Evolutionary conservation across 1,284 basidiomycete species (phyloP).

Genomic region (Peniophora sp.): DNA sequence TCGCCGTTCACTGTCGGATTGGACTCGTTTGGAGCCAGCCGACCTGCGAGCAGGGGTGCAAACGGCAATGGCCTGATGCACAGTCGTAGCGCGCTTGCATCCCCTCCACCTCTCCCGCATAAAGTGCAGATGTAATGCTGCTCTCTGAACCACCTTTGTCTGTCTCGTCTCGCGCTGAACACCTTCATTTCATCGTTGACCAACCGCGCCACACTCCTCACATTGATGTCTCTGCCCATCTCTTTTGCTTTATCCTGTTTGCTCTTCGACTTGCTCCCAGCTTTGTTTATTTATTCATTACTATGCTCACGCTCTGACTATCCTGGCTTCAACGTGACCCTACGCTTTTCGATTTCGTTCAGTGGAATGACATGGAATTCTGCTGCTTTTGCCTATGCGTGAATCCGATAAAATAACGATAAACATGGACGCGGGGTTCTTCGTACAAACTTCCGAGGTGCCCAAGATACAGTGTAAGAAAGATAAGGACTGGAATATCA

Average conservation of each 20-base stretch:
- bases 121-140: constrained; percentile 7
- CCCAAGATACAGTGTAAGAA: no score
- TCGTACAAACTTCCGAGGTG: no score
- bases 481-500: no score
- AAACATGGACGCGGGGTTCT: no score
- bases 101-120: no score
- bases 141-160: constrained; percentile 18
- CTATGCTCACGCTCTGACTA: neutral
- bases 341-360: no score
- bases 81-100: neutral
- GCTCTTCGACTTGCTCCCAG: neutral
- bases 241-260: constrained; percentile 2
- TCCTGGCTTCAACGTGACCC: no score
- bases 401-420: no score
- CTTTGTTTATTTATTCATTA: constrained; percentile 3
- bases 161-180: neutral
- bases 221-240: constrained; percentile 3
- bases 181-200: neutral
- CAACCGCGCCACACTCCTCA: neutral
- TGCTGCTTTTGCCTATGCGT: no score
- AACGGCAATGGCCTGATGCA: constrained; percentile 5
- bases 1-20: constrained; percentile 17
- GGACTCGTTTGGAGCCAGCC: constrained; percentile 2
- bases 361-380: no score
- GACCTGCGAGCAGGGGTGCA: constrained; percentile 1